A percentile compares a stretch with the other conserved stretches of the same genome.
These are phyloP conservation scores for Microsporum audouinii DNA, from an alignment of 2,329 filamentous ascomycete species.

Conservation along the genomic window DNA sequence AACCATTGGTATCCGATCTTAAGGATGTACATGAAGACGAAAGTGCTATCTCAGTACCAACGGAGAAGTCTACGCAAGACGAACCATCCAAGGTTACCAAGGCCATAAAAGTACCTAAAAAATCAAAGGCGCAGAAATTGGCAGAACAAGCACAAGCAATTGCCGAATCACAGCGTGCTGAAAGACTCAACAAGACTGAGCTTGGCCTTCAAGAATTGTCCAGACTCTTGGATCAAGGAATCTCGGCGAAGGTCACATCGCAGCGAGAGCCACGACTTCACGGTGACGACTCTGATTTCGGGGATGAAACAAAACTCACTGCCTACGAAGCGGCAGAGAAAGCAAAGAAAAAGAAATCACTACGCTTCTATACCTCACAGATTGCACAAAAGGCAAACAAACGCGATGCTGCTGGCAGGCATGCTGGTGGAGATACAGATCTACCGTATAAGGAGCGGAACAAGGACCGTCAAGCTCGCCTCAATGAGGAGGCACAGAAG, in stretches of 20 bases:
- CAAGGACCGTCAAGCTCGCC: conserved; percentile 69
- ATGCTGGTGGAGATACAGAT: conserved; percentile 50
- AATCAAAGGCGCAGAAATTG: conserved; percentile 40
- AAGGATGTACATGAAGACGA: conserved; percentile 6
- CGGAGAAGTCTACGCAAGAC: conserved; percentile 14
- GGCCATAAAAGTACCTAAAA: conserved; percentile 29
- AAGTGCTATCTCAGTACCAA: neutral
- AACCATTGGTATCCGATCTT: conserved; percentile 7
- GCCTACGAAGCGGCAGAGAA: conserved; percentile 74
- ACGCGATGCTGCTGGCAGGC: conserved; percentile 50
- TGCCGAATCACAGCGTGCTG: conserved; percentile 43
- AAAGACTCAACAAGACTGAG: conserved; percentile 47
- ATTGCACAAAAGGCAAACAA: conserved; percentile 91
- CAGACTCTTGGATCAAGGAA: conserved; percentile 42
- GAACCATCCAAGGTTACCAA: conserved; percentile 16
- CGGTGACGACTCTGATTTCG: conserved; percentile 73
- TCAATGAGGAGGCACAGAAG: conserved; percentile 79
- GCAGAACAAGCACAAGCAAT: conserved; percentile 44
- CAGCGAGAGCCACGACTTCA: conserved; percentile 22
- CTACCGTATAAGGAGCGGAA: conserved; percentile 76
- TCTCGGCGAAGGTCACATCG: conserved; percentile 36
- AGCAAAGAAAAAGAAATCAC: conserved; percentile 74
- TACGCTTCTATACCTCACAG: conserved; percentile 97
- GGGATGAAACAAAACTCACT: conserved; percentile 73
- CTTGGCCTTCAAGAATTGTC: conserved; percentile 64